Conservation (phyloP, 352 stramenopile genomes). For the Globisporangium acanthophoron region DNA sequence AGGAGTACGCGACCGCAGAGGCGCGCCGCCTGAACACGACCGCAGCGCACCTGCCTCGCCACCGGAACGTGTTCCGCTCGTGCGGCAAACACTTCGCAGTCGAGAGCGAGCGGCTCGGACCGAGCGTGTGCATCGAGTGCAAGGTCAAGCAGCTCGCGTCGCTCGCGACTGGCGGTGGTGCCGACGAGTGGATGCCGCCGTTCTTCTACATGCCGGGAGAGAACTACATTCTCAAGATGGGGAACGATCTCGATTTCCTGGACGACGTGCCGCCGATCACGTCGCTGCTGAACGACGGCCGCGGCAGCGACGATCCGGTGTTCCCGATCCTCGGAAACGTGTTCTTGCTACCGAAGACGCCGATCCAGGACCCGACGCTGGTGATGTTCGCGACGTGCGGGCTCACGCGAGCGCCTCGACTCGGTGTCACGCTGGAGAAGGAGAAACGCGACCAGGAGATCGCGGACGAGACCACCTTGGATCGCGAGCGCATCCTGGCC, state of each 20-base stretch:
- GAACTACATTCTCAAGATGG: conserved; percentile 81
- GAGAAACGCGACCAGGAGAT: conserved; percentile 16
- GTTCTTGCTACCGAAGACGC: conserved; percentile 59
- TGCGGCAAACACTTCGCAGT: conserved; percentile 80
- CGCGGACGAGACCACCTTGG: conserved; percentile 26
- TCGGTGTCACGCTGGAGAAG: conserved; percentile 10
- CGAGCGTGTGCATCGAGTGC: conserved; percentile 77
- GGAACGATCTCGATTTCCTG: conserved; percentile 66
- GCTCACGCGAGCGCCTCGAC: conserved; percentile 16
- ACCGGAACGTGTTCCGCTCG: conserved; percentile 63
- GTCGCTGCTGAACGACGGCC: conserved; percentile 28
- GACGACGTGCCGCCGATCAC: conserved; percentile 48
- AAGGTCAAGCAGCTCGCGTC: conserved; percentile 49
- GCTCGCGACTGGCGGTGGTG: conserved; percentile 8
- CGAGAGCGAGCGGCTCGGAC: conserved; percentile 60
- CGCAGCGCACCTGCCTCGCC: conserved; percentile 36
- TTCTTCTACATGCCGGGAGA: conserved; percentile 53
- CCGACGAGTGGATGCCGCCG: conserved; percentile 52
- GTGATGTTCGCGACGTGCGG: conserved; percentile 37
- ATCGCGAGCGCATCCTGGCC: conserved; percentile 38
- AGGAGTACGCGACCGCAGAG: conserved; percentile 52
- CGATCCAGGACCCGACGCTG: conserved; percentile 53
- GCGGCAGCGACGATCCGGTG: conserved; percentile 18
- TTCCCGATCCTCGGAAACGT: conserved; percentile 71
- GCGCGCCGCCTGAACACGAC: conserved; percentile 66